Conservation (phyloP, 257 asterid genomes). For the Solanum okadae region DNA sequence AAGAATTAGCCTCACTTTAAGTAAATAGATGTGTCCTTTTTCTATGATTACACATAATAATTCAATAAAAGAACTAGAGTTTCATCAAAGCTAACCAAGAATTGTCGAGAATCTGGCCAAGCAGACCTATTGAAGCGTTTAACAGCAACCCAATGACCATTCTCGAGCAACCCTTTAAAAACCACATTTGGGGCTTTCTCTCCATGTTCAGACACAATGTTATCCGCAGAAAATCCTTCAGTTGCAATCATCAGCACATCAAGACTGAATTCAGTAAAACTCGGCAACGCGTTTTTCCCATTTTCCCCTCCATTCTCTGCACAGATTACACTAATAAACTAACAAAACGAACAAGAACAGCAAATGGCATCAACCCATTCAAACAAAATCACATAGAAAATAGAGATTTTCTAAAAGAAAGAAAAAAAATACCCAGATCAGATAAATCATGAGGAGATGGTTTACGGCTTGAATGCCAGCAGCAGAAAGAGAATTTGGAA, state of each 20-base stretch:
- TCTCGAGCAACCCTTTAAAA: conserved; percentile 23
- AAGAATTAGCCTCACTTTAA: background rate
- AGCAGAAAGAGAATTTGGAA: conserved; percentile 30
- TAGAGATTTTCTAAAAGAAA: background rate
- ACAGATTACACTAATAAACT: background rate
- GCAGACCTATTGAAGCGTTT: conserved; percentile 36
- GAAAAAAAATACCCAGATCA: conserved; percentile 19
- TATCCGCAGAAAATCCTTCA: conserved; percentile 26
- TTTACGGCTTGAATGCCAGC: conserved; percentile 32
- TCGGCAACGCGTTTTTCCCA: conserved; percentile 18
- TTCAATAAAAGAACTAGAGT: background rate
- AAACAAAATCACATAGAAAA: background rate
- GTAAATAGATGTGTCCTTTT: background rate
- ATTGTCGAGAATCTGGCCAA: conserved; percentile 49
- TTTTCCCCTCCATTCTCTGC: conserved; percentile 29
- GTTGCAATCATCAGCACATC: conserved; percentile 31
- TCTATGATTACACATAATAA: background rate
- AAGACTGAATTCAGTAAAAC: conserved; percentile 26
- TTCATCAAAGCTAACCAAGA: conserved; percentile 11
- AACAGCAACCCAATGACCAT: conserved; percentile 30
- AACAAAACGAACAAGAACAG: background rate
- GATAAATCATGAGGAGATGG: conserved; percentile 22
- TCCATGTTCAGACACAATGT: conserved; percentile 44
- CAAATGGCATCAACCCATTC: background rate
- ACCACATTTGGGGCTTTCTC: conserved; percentile 50